Percentiles rank a stretch among this genome's conserved stretches.
phyloP scores from a whole-genome alignment of 2,329 filamentous ascomycete species.

The Trichoderma sp. region DNA sequence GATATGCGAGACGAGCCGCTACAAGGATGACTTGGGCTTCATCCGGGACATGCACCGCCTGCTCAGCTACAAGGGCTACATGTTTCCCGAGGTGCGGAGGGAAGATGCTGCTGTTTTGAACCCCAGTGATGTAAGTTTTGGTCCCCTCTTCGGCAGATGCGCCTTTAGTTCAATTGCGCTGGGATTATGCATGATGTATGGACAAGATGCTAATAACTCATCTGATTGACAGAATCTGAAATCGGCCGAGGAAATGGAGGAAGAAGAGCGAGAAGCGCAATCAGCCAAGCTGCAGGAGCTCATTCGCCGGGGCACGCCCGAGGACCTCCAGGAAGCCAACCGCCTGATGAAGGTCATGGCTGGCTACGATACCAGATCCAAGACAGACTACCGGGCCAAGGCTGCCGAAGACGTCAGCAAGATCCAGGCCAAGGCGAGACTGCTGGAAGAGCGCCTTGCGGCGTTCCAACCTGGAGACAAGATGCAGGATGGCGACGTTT shows the following conservation, averaged over 20 bases:
- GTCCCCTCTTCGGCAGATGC: conserved; percentile 13
- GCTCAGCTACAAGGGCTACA: conserved; percentile 94
- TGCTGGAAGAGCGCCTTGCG: conserved; percentile 90
- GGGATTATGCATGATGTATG: neutral
- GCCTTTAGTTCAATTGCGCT: neutral
- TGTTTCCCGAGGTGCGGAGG: conserved; percentile 85
- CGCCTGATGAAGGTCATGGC: conserved; percentile 99
- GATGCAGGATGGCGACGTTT: conserved; percentile 66
- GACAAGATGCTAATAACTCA: neutral
- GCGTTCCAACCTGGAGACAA: conserved; percentile 77
- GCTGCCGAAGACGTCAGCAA: conserved; percentile 92
- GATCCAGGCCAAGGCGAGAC: conserved; percentile 90
- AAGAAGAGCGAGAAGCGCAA: conserved; percentile 90
- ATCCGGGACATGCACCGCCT: conserved; percentile 97
- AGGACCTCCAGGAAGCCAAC: conserved; percentile 95
- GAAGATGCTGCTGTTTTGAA: conserved; percentile 97
- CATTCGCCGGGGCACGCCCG: conserved; percentile 85
- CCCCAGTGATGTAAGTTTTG: conserved; percentile 79
- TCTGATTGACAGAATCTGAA: conserved; percentile 69
- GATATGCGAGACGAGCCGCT: conserved; percentile 95
- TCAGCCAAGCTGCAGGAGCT: conserved; percentile 98
- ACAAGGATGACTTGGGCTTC: conserved; percentile 95
- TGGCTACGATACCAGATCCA: conserved; percentile 89
- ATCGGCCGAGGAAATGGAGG: conserved; percentile 97
- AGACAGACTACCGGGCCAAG: conserved; percentile 97